Evolutionary conservation across 352 stramenopile species (phyloP).

Genomic region (Pythium phragmiticola): DNA sequence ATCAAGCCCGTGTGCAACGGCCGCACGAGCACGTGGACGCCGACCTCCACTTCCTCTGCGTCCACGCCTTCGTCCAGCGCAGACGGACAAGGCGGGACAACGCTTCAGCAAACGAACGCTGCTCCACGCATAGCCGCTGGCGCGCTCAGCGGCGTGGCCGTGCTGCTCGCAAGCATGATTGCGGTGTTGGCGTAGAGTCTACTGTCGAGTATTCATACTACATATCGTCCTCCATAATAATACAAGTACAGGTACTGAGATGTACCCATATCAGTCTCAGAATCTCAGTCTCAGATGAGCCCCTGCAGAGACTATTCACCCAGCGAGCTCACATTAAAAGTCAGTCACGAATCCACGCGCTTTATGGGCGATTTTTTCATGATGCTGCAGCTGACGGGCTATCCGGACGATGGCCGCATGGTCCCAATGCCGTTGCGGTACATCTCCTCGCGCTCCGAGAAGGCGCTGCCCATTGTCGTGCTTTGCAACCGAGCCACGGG

Average conservation of each 20-base stretch:
- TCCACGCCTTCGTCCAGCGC: neutral
- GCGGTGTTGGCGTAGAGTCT: neutral
- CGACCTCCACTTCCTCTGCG: neutral
- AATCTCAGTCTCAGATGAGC: neutral
- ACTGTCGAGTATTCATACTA: too few species aligned
- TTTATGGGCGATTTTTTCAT: too few species aligned
- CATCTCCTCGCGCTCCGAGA: too few species aligned
- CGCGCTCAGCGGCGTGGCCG: neutral
- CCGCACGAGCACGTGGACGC: constrained; percentile 4
- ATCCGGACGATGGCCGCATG: too few species aligned
- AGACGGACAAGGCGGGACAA: neutral
- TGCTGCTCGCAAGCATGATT: neutral
- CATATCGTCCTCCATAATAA: neutral
- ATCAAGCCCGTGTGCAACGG: constrained; percentile 40
- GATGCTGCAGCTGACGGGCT: too few species aligned
- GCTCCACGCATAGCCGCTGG: neutral
- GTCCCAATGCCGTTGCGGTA: neutral
- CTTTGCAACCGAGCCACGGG: constrained; percentile 23
- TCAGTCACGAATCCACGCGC: too few species aligned
- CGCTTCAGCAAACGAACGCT: neutral
- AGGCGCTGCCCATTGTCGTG: constrained; percentile 8
- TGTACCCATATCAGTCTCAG: constrained; percentile 7
- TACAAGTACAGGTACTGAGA: neutral
- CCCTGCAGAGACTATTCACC: too few species aligned
- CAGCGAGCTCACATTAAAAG: too few species aligned